A percentile compares a stretch with the other conserved stretches of the same genome.
These are phyloP conservation scores for Annulohypoxylon truncatum DNA, from an alignment of 2,329 filamentous ascomycete species.

Conservation along the genomic window DNA sequence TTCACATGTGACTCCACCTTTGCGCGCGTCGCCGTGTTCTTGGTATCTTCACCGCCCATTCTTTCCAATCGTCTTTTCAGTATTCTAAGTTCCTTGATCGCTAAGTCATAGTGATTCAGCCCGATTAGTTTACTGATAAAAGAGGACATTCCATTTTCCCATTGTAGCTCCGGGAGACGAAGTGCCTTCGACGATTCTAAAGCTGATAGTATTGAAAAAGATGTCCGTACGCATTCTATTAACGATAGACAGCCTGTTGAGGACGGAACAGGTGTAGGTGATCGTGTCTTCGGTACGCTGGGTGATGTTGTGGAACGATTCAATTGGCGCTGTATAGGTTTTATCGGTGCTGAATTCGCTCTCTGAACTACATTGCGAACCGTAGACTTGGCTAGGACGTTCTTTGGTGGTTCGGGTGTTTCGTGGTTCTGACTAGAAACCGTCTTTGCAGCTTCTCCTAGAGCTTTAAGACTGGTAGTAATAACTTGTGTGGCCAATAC, in stretches of 20 bases:
- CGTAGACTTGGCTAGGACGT: conserved; percentile 53
- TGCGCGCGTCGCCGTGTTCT: conserved; percentile 50
- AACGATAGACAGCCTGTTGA: conserved; percentile 64
- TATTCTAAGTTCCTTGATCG: conserved; percentile 74
- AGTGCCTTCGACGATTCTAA: conserved; percentile 66
- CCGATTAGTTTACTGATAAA: conserved; percentile 74
- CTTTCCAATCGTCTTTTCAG: conserved; percentile 72
- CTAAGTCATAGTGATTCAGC: conserved; percentile 73
- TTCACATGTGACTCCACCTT: conserved; percentile 51
- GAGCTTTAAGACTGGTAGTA: conserved; percentile 75
- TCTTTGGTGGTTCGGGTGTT: conserved; percentile 49
- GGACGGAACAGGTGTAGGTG: conserved; percentile 39
- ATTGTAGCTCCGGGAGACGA: conserved; percentile 70
- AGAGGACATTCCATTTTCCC: conserved; percentile 79
- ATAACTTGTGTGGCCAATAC: conserved; percentile 78
- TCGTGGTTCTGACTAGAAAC: conserved; percentile 48
- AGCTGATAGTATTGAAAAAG: conserved; percentile 72
- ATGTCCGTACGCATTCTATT: conserved; percentile 76
- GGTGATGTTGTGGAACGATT: conserved; percentile 70
- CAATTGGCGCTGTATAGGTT: conserved; percentile 70
- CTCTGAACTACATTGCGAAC: conserved; percentile 61
- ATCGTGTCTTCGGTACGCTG: conserved; percentile 52
- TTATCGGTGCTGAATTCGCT: conserved; percentile 68
- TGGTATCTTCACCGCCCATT: conserved; percentile 42
- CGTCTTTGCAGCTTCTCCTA: conserved; percentile 73